These are phyloP conservation scores for Plantago lanceolata DNA, from an alignment of 305 asterid genomes.

Conservation along the genomic window DNA sequence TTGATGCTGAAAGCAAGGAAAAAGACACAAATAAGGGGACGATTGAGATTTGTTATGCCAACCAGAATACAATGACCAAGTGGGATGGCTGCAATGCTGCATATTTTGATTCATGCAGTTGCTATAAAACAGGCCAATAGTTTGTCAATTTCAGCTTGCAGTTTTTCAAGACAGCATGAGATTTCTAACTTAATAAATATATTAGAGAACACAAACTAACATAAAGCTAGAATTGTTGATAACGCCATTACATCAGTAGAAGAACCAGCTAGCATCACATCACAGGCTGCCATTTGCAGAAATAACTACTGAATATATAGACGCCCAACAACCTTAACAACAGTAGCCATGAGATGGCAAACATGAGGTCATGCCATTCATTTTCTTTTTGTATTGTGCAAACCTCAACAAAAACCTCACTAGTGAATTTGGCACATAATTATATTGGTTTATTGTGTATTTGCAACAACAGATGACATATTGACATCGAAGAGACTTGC, in stretches of 20 bases:
- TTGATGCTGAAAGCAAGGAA: slow-evolving; percentile 47
- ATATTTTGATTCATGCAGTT: neutral
- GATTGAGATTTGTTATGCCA: slow-evolving; percentile 8
- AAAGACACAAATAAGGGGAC: slow-evolving; percentile 22
- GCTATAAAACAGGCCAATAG: no score
- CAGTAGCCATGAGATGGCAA: neutral
- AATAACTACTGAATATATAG: neutral
- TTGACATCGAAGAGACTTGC: no score
- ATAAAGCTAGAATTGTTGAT: neutral
- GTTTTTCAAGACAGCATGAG: neutral
- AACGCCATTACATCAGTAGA: slow-evolving; percentile 2
- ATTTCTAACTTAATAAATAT: neutral
- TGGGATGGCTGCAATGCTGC: neutral
- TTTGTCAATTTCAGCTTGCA: no score
- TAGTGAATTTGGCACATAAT: no score
- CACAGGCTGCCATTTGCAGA: slow-evolving; percentile 10
- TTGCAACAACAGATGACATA: no score
- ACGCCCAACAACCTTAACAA: neutral
- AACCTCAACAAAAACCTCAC: no score
- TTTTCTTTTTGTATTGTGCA: neutral
- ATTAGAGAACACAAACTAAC: slow-evolving; percentile 1
- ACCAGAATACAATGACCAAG: neutral
- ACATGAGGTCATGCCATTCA: neutral
- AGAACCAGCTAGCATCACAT: slow-evolving; percentile 11
- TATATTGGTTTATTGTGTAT: no score